These are phyloP conservation scores for Helminthosporium solani DNA, from an alignment of 2,329 filamentous ascomycete species.

Conservation along the genomic window DNA sequence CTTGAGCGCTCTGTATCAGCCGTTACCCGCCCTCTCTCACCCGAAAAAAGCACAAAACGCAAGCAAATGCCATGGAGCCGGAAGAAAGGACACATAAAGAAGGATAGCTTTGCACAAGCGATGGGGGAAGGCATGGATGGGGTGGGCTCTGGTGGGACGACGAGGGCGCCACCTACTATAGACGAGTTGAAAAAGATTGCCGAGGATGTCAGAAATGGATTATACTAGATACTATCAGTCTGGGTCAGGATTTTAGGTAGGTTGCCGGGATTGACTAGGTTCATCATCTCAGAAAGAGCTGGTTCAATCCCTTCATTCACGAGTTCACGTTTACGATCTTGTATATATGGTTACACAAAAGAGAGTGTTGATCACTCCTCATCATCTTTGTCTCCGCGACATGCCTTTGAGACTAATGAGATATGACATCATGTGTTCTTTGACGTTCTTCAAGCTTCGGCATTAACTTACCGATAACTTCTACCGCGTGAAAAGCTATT, in stretches of 20 bases:
- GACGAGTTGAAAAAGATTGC: slow-evolving; percentile 26
- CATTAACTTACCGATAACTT: too few relatives aligned
- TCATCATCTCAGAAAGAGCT: too few relatives aligned
- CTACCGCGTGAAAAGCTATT: too few relatives aligned
- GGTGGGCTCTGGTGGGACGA: slow-evolving; percentile 9
- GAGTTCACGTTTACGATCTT: background rate
- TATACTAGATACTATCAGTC: slow-evolving; percentile 17
- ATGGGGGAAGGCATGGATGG: slow-evolving; percentile 18
- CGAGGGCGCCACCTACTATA: slow-evolving; percentile 16
- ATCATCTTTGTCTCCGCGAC: too few relatives aligned
- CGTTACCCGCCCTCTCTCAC: background rate
- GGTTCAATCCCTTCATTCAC: background rate
- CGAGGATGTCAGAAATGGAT: slow-evolving; percentile 20
- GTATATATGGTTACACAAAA: too few relatives aligned
- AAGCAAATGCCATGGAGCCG: slow-evolving; percentile 6
- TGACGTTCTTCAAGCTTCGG: too few relatives aligned
- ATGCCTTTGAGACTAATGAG: too few relatives aligned
- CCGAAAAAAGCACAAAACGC: background rate
- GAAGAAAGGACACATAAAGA: slow-evolving; percentile 11
- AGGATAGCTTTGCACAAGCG: slow-evolving; percentile 19
- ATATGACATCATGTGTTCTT: too few relatives aligned
- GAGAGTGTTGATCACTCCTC: too few relatives aligned
- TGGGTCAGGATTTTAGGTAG: too few relatives aligned
- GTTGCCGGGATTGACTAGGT: too few relatives aligned
- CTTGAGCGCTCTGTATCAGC: slow-evolving; percentile 7